These are phyloP conservation scores for Petrea volubilis DNA, from an alignment of 257 asterid genomes.

Conservation along the genomic window DNA sequence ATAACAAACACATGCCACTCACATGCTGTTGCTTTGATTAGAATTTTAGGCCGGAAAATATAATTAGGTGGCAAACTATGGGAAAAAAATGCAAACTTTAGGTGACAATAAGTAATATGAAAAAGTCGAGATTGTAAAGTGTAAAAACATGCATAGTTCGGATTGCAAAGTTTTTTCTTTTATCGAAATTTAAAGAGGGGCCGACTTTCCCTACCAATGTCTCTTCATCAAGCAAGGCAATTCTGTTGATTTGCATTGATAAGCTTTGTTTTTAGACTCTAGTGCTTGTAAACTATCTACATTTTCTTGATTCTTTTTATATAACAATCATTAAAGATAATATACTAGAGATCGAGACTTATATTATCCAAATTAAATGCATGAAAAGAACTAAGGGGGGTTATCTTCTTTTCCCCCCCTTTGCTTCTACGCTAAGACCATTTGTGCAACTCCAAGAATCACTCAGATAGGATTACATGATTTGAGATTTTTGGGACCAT, in stretches of 20 bases:
- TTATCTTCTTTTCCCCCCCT: constrained; percentile 24
- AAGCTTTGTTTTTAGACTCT: constrained; percentile 30
- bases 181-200: too few species aligned
- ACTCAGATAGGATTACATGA: background rate
- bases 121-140: too few species aligned
- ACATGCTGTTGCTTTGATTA: too few species aligned
- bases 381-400: constrained; percentile 9
- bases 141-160: too few species aligned
- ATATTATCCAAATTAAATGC: constrained; percentile 11
- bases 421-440: constrained; percentile 51
- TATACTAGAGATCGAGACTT: constrained; percentile 35
- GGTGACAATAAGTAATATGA: too few species aligned
- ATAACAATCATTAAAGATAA: too few species aligned
- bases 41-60: too few species aligned
- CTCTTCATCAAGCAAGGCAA: constrained; percentile 16
- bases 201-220: too few species aligned
- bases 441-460: constrained; percentile 24
- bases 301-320: constrained; percentile 34
- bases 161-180: too few species aligned
- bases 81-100: too few species aligned
- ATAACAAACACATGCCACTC: too few species aligned
- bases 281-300: constrained; percentile 32
- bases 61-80: too few species aligned
- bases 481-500: constrained; percentile 36
- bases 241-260: constrained; percentile 20